Percentiles rank a stretch among this genome's conserved stretches.
phyloP scores from a whole-genome alignment of 495 filamentous ascomycete genomes.

The Tuber calosporum region DNA sequence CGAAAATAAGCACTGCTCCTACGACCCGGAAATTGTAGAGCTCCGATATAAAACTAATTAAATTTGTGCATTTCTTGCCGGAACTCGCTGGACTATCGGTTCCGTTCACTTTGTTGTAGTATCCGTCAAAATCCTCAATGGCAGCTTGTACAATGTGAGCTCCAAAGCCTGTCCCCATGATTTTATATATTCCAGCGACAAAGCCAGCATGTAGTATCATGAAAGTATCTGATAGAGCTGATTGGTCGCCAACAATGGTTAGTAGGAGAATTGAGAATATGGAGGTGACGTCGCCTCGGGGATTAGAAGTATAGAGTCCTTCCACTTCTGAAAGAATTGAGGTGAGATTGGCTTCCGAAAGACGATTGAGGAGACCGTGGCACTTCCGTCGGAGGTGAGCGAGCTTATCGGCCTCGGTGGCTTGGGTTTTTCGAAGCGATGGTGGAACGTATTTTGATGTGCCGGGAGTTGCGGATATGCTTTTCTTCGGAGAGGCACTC shows the following conservation, averaged over 20 bases:
- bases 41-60: conserved; percentile 75
- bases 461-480: conserved; percentile 37
- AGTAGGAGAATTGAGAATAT: conserved; percentile 67
- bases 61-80: conserved; percentile 65
- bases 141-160: conserved; percentile 72
- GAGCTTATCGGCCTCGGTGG: conserved; percentile 60
- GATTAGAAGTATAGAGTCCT: conserved; percentile 69
- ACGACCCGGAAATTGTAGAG: conserved; percentile 89
- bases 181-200: conserved; percentile 76
- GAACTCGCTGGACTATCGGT: conserved; percentile 45
- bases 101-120: conserved; percentile 48
- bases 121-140: conserved; percentile 59
- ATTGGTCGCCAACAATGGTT: conserved; percentile 65
- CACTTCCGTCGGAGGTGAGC: conserved; percentile 66
- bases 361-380: conserved; percentile 82
- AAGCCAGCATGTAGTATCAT: conserved; percentile 87
- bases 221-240: conserved; percentile 73
- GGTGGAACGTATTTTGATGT: conserved; percentile 74
- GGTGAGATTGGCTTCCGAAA: conserved; percentile 81
- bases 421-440: conserved; percentile 59
- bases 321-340: conserved; percentile 74
- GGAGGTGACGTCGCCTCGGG: conserved; percentile 75
- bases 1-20: conserved; percentile 73
- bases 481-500: conserved; percentile 35
- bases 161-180: conserved; percentile 78